phyloP scores from a whole-genome alignment of 176 grass and related monocot species.

The Paspalum notatum region DNA sequence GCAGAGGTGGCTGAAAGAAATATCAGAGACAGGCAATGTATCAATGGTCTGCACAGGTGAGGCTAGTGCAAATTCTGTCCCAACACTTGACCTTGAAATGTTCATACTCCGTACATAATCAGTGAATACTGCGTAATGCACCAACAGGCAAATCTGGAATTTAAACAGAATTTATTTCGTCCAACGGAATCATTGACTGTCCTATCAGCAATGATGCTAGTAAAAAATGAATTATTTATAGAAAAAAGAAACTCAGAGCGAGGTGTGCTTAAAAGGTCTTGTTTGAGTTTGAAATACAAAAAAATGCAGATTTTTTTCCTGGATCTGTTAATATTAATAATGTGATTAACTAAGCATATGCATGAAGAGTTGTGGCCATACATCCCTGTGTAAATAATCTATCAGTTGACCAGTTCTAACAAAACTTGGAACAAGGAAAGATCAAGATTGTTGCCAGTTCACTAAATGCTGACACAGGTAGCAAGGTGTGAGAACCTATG shows the following conservation, averaged over 20 bases:
- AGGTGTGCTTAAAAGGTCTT: background rate
- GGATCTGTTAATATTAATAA: background rate
- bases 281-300: background rate
- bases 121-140: background rate
- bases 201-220: background rate
- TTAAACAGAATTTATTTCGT: slow-evolving; percentile 1
- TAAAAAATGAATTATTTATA: background rate
- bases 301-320: background rate
- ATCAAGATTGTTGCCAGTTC: background rate
- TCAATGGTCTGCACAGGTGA: background rate
- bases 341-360: background rate
- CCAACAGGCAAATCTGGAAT: slow-evolving; percentile 24
- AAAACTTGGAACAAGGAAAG: background rate
- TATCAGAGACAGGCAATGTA: slow-evolving; percentile 15
- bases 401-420: background rate
- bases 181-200: background rate
- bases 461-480: background rate
- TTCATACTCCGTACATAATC: background rate
- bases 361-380: background rate
- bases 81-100: slow-evolving; percentile 22
- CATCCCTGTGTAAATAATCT: background rate
- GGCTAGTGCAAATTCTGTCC: slow-evolving; percentile 12
- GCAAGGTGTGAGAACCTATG: background rate
- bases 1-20: background rate
- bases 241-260: background rate